Percentiles rank a stretch among this genome's conserved stretches.
phyloP scores from a whole-genome alignment of 1,139 yeast genomes.

The Wickerhamomyces sp. region DNA sequence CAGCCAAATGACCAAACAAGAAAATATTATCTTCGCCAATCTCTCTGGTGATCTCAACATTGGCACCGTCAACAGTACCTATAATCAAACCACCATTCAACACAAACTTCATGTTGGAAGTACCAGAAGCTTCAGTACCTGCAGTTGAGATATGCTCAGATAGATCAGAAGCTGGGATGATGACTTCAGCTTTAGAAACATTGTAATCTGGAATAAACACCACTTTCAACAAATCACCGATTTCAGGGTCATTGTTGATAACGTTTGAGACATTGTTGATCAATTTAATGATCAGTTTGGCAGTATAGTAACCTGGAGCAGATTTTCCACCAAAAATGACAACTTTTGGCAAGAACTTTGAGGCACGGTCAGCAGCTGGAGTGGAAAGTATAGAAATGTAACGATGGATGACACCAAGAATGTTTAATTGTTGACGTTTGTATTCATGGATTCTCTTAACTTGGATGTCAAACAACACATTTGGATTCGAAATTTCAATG shows the following conservation, averaged over 20 bases:
- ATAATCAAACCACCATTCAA: constrained; percentile 89
- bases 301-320: constrained; percentile 96
- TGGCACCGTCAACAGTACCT: constrained; percentile 97
- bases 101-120: constrained; percentile 94
- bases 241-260: constrained; percentile 69
- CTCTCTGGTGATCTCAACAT: constrained; percentile 91
- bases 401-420: constrained; percentile 82
- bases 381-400: constrained; percentile 71
- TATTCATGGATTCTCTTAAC: constrained; percentile 95
- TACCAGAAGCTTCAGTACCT: constrained; percentile 96
- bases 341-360: constrained; percentile 68
- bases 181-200: constrained; percentile 89
- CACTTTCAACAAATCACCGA: constrained; percentile 75
- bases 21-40: constrained; percentile 91
- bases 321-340: constrained; percentile 90
- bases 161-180: constrained; percentile 84
- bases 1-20: constrained; percentile 86
- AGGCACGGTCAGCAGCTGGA: constrained; percentile 58
- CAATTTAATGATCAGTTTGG: constrained; percentile 82
- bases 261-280: constrained; percentile 78
- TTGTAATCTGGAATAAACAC: constrained; percentile 89
- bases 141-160: constrained; percentile 97
- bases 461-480: constrained; percentile 82
- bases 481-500: constrained; percentile 60
- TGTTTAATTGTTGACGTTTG: constrained; percentile 90